Evolutionary conservation across 208 protist species (phyloP).

Genomic region (Acanthamoeba healyi): DNA sequence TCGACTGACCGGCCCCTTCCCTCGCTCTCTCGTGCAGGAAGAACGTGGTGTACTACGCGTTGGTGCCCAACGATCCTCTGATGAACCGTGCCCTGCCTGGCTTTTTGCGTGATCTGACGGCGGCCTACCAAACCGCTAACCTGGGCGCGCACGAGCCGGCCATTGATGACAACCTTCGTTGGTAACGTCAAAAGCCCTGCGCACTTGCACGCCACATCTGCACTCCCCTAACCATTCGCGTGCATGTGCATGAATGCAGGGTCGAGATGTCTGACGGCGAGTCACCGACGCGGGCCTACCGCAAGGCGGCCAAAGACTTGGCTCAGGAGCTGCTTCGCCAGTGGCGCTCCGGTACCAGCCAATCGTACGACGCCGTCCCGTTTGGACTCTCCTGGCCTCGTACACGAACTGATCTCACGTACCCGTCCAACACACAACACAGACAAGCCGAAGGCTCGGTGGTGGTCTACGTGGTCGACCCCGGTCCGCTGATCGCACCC

Average conservation of each 20-base stretch:
- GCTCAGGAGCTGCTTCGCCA: not conserved
- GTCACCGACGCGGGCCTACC: not conserved
- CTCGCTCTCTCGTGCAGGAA: too few relatives aligned
- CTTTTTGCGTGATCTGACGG: constrained; percentile 11
- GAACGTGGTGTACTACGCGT: not conserved
- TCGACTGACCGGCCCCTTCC: too few relatives aligned
- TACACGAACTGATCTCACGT: too few relatives aligned
- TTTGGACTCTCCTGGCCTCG: too few relatives aligned
- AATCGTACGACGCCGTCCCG: not conserved
- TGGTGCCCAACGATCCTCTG: not conserved
- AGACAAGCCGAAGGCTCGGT: not conserved
- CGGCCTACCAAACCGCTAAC: not conserved
- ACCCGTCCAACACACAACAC: not conserved
- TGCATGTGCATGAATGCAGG: not conserved
- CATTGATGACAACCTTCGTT: not conserved
- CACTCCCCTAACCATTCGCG: too few relatives aligned
- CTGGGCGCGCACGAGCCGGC: not conserved
- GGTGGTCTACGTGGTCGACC: constrained; percentile 4
- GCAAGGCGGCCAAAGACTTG: not conserved
- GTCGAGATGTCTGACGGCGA: not conserved
- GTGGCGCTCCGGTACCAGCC: not conserved
- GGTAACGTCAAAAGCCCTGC: too few relatives aligned
- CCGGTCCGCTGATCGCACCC: not conserved
- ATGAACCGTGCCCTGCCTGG: not conserved
- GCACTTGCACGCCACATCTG: not conserved